Evolutionary conservation across 2,329 filamentous ascomycete species (phyloP).

Genomic region (Fusarium sp.): DNA sequence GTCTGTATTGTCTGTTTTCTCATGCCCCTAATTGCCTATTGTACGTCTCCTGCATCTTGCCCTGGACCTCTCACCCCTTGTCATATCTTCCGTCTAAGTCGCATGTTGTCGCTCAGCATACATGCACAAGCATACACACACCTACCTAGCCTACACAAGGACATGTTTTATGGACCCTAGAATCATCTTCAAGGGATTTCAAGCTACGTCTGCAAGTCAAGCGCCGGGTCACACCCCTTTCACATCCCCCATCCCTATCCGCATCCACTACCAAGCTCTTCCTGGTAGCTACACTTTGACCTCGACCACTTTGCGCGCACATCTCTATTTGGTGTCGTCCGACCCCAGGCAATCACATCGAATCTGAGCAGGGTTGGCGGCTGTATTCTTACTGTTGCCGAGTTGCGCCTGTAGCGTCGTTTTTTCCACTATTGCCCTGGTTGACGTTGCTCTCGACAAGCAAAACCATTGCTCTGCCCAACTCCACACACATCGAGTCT

Average conservation of each 20-base stretch:
- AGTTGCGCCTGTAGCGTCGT: slow-evolving; percentile 38
- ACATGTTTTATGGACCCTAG: slow-evolving; percentile 32
- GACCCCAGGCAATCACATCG: slow-evolving; percentile 41
- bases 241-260: slow-evolving; percentile 39
- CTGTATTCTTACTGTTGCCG: slow-evolving; percentile 33
- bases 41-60: slow-evolving; percentile 19
- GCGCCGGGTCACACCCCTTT: slow-evolving; percentile 47
- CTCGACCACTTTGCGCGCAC: slow-evolving; percentile 35
- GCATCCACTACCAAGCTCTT: slow-evolving; percentile 40
- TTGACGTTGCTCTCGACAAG: slow-evolving; percentile 23
- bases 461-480: slow-evolving; percentile 41
- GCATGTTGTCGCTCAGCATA: slow-evolving; percentile 34
- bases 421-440: slow-evolving; percentile 20
- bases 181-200: slow-evolving; percentile 35
- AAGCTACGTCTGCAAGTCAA: slow-evolving; percentile 47
- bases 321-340: slow-evolving; percentile 41
- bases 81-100: slow-evolving; percentile 18
- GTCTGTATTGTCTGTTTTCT: neutral
- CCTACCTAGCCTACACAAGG: neutral
- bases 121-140: slow-evolving; percentile 25
- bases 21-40: slow-evolving; percentile 8
- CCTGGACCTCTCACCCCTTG: slow-evolving; percentile 4
- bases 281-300: slow-evolving; percentile 25
- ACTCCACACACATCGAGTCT: slow-evolving; percentile 29
- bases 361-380: slow-evolving; percentile 38